These are phyloP conservation scores for Voacanga thouarsii DNA, from an alignment of 257 asterid genomes.

Conservation along the genomic window DNA sequence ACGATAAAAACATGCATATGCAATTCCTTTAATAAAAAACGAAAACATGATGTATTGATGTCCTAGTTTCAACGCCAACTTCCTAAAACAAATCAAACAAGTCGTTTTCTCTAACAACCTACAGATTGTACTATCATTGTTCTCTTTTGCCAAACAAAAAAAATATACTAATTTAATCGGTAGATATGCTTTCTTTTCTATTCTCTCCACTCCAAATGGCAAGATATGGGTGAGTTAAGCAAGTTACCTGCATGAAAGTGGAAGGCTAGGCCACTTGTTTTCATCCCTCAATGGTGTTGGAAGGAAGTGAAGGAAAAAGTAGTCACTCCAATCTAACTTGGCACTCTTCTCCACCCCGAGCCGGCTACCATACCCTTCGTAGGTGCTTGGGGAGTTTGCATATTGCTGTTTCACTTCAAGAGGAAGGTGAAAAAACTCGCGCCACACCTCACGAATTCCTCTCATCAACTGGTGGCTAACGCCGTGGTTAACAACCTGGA, in stretches of 20 bases:
- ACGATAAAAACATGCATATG: not conserved
- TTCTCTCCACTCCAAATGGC: no score
- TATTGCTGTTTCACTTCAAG: conserved; percentile 59
- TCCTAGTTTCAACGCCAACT: not conserved
- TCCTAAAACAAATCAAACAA: no score
- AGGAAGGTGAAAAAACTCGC: conserved; percentile 67
- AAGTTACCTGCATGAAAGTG: conserved; percentile 66
- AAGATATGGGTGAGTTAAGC: no score
- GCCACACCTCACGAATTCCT: conserved; percentile 54
- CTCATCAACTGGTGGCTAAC: conserved; percentile 56
- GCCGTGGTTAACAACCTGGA: conserved; percentile 90
- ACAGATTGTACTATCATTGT: no score
- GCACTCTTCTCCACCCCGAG: conserved; percentile 70
- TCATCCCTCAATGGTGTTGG: conserved; percentile 49
- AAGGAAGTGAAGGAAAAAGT: conserved; percentile 64
- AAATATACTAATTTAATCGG: no score
- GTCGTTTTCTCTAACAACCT: not conserved
- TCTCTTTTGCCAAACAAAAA: no score
- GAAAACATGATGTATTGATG: not conserved
- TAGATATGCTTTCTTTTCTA: no score
- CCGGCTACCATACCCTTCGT: conserved; percentile 92
- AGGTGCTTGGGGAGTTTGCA: conserved; percentile 68
- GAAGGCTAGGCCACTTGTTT: conserved; percentile 70
- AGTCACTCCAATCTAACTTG: conserved; percentile 87
- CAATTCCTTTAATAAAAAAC: not conserved